Base-by-base conservation (phyloP, 2,329 filamentous ascomycete genomes). In the Diplodia sapinea region DNA sequence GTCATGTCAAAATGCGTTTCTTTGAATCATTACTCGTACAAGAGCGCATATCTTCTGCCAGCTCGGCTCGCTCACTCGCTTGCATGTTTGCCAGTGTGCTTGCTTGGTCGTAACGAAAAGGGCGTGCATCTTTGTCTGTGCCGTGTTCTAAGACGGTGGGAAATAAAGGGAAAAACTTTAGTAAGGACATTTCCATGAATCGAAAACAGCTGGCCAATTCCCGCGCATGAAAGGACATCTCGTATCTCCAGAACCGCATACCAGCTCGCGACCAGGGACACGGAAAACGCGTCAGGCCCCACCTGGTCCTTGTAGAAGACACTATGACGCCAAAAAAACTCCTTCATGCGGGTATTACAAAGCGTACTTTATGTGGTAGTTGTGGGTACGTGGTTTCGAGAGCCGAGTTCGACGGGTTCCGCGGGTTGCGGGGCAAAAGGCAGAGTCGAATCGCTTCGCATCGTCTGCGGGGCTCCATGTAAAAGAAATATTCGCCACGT, bases 281-380 rank as follows among this genome's bases (percentile, higher is more conserved):
- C 36, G 15, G 38, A 29, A 15, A 59, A 31, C 31, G 23, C 56
- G 17, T 20, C 49, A 33, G 20, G 43, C 20, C 20, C 47, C 47
- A n/a, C 59, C 59, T 23, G n/a, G 59, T 51, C 59, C 50, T 51
- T 63, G 59, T 38, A 12, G 36, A 33, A 20, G 33, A 29, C 17
- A 36, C 47, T 15, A 63, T 55, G 33, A 55, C 62, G 62, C 50
- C 54, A 54, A 31, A 57, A 57, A 66, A 57, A 66, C 64, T 66
- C 64, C 64, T 55, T 66, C 29, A 66, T 66, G 64, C 64, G 64
- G 64, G 64, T 66, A 66, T 66, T 66, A 66, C 38, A 66, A 66
- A 20, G 12, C 33, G 29, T 51, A 38, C 17, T 51, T 50, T 50
- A 50, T 66, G 20, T 66, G 51, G 2, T 57, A n/a, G 20, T 50